Conservation (phyloP, 371 early-diverging fungal species). For the Batrachochytrium dendrobatidis region DNA sequence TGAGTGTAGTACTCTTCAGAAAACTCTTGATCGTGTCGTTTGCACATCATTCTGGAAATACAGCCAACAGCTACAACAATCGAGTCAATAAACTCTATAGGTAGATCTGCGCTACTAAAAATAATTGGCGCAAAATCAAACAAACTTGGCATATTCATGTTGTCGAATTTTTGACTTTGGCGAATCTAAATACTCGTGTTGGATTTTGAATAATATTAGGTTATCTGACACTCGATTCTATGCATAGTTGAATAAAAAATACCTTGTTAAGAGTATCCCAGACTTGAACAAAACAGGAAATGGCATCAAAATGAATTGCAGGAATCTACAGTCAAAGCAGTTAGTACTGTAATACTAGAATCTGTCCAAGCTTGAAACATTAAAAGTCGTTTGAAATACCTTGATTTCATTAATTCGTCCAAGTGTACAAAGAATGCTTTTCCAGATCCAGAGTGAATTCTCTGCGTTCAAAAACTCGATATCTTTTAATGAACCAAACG, state of each 20-base stretch:
- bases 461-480: constrained; percentile 34
- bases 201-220: too few relatives aligned
- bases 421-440: constrained; percentile 59
- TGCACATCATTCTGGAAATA: constrained; percentile 68
- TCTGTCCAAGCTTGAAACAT: constrained; percentile 7
- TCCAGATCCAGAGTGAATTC: constrained; percentile 49
- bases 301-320: constrained; percentile 59
- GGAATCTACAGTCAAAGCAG: constrained; percentile 33
- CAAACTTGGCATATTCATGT: constrained; percentile 46
- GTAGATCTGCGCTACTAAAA: constrained; percentile 55
- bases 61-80: constrained; percentile 48
- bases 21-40: constrained; percentile 55
- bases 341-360: constrained; percentile 11
- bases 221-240: too few relatives aligned
- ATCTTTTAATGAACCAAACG: constrained; percentile 19
- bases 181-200: constrained; percentile 40
- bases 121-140: constrained; percentile 62
- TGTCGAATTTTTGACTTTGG: constrained; percentile 47
- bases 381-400: constrained; percentile 11
- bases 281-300: constrained; percentile 58
- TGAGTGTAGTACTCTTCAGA: constrained; percentile 50
- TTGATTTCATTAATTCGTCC: constrained; percentile 60
- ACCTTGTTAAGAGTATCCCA: constrained; percentile 55
- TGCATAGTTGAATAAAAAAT: not conserved
- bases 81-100: not conserved